Evolutionary conservation across 495 filamentous ascomycete genomes (phyloP).

Genomic region (Clavariopsis aquatica): DNA sequence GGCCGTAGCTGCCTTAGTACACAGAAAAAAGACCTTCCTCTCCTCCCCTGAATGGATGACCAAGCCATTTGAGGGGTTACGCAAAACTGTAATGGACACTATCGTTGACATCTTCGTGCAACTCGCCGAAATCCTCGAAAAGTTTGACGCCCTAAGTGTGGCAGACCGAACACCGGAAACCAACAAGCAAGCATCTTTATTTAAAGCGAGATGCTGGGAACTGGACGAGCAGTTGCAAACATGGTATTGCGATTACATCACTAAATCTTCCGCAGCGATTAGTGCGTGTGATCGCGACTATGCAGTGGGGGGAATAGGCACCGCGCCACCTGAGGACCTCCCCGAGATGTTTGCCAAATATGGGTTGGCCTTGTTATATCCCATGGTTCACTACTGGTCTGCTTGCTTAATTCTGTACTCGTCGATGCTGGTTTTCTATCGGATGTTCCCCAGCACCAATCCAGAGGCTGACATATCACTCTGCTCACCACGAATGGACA

Average conservation of each 20-base stretch:
- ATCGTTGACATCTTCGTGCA: constrained; percentile 10
- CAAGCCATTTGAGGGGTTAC: constrained; percentile 1
- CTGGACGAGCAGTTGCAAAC: constrained; percentile 15
- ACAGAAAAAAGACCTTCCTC: constrained; percentile 19
- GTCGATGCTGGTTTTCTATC: background rate
- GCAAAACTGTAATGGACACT: constrained; percentile 12
- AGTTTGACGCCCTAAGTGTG: constrained; percentile 9
- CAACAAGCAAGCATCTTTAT: background rate
- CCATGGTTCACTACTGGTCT: constrained; percentile 17
- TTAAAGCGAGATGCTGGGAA: constrained; percentile 14
- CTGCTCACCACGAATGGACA: background rate
- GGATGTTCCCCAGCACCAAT: background rate
- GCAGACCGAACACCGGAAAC: background rate
- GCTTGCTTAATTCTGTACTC: constrained; percentile 9
- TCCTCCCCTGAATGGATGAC: constrained; percentile 16
- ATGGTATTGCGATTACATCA: constrained; percentile 15
- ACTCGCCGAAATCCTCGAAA: constrained; percentile 15
- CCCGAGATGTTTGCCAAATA: background rate
- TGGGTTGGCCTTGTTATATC: constrained; percentile 2
- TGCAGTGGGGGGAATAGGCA: background rate
- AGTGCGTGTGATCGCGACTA: background rate
- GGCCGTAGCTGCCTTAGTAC: constrained; percentile 11
- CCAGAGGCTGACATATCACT: background rate
- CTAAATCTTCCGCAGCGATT: background rate
- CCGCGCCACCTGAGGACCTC: constrained; percentile 1